Evolutionary conservation across 768 basidiomycete genomes (phyloP), one percentile per base, ranked within the genome.

Genomic region (Suillus spraguei): DNA sequence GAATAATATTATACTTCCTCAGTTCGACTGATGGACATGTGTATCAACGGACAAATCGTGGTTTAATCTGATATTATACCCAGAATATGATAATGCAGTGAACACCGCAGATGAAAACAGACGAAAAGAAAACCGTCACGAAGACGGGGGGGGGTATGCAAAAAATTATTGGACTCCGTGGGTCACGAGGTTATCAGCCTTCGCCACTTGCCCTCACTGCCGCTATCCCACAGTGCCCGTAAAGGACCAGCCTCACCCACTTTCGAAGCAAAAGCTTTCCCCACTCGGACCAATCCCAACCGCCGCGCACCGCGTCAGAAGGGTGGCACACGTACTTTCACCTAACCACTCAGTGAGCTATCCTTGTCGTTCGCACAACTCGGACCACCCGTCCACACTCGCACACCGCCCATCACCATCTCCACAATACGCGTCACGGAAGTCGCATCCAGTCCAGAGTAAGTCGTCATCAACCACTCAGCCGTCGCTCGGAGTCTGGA

Each of bases 221-320:
- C 28, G 70, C 53, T 64, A 63, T 70, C 60, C 70, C 64, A 60
- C 49, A 72, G 70, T 14, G 64, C 67, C 64, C 20, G 28, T 59
- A 42, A 64, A 63, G 63, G 60, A 65, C 67, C 61, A 36, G 50
- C 65, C 70, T 67, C 60, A 35, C 59, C 69, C 71, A 77, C 81
- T 83, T 78, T 82, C 79, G 79, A 81, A 77, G 74, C 68, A 52
- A 54, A 36, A 52, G 70, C 74, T 78, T 80, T 78, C 82, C 82
- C 81, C 80, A 71, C 68, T 73, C 68, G 35, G 53, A 53, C 66
- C 69, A 36, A 74, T 64, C 44, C 64, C 60, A 41, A 56, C 63
- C 33, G 64, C 60, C 36, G 64, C 72, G 62, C 75, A 68, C 73
- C 63, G 74, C 33, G 58, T 65, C 64, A 59, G 50, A 66, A 55